Percentiles rank a stretch among this genome's conserved stretches.
Evolutionary conservation across 2,329 filamentous ascomycete genomes (phyloP).

Genomic region (Colletotrichum orchidophilum): DNA sequence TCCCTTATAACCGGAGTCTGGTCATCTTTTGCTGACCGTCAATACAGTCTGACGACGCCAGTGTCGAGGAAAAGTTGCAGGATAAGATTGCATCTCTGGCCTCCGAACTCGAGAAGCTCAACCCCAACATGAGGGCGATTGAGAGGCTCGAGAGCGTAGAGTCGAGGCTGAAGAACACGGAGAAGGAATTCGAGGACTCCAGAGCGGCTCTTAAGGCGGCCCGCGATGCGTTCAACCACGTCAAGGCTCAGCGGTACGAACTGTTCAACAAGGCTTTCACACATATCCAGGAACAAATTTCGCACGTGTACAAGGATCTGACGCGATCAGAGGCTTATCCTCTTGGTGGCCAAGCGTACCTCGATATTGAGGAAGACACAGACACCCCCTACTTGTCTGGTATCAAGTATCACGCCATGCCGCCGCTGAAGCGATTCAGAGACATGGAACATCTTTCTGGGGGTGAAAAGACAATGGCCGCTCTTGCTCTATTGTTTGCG

Average conservation of each 20-base stretch:
- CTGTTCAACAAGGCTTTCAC: conserved; percentile 95
- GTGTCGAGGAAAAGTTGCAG: conserved; percentile 78
- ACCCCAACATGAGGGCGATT: conserved; percentile 95
- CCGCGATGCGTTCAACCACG: conserved; percentile 82
- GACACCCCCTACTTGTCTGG: conserved; percentile 95
- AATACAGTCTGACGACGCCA: conserved; percentile 71
- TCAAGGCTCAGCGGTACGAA: conserved; percentile 85
- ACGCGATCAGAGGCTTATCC: conserved; percentile 92
- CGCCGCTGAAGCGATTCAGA: conserved; percentile 95
- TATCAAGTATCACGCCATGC: conserved; percentile 99
- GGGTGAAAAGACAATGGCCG: conserved; percentile 98
- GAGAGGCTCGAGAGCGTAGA: conserved; percentile 90
- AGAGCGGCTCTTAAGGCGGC: conserved; percentile 77
- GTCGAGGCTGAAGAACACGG: conserved; percentile 81
- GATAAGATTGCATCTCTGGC: conserved; percentile 81
- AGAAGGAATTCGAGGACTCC: conserved; percentile 89
- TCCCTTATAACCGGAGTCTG: neutral
- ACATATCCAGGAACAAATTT: conserved; percentile 95
- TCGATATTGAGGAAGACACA: conserved; percentile 93
- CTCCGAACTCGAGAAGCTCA: conserved; percentile 88
- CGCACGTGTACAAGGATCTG: conserved; percentile 92
- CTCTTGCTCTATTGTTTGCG: conserved; percentile 93
- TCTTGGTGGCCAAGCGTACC: conserved; percentile 86
- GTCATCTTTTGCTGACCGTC: conserved; percentile 40
- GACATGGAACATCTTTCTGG: conserved; percentile 99